phyloP scores from a whole-genome alignment of 2,329 filamentous ascomycete species.

The Setomelanomma holmii region DNA sequence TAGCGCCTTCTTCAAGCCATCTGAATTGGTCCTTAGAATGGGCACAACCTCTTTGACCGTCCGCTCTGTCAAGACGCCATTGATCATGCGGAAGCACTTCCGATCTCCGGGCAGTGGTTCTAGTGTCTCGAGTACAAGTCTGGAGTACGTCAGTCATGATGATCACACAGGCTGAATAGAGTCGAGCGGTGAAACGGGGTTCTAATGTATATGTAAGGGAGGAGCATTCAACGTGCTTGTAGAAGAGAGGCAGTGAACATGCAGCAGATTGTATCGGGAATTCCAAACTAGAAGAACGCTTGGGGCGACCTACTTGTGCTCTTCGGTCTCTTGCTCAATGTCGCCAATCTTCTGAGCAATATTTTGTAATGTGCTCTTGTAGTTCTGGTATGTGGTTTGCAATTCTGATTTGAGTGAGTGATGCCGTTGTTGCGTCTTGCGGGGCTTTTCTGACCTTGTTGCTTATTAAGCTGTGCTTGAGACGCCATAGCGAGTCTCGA shows the following conservation, averaged over 20 bases:
- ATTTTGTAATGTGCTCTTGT: slow-evolving; percentile 80
- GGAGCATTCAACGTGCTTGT: slow-evolving; percentile 15
- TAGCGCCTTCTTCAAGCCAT: slow-evolving; percentile 90
- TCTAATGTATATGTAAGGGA: slow-evolving; percentile 4
- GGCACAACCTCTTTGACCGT: slow-evolving; percentile 93
- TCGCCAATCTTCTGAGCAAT: slow-evolving; percentile 96
- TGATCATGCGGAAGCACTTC: slow-evolving; percentile 99
- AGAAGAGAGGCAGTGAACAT: slow-evolving; percentile 27
- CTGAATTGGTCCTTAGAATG: slow-evolving; percentile 89
- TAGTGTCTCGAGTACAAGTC: slow-evolving; percentile 92
- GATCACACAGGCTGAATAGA: neutral
- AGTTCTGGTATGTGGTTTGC: slow-evolving; percentile 80
- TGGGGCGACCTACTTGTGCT: slow-evolving; percentile 80
- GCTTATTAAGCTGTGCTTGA: slow-evolving; percentile 69
- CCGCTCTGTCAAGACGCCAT: slow-evolving; percentile 92
- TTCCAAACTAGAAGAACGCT: slow-evolving; percentile 11
- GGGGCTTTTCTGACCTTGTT: slow-evolving; percentile 66
- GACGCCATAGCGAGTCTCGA: slow-evolving; percentile 52
- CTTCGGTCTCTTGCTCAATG: slow-evolving; percentile 95
- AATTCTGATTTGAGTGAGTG: slow-evolving; percentile 64
- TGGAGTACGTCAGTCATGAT: slow-evolving; percentile 52
- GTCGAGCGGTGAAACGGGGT: slow-evolving; percentile 23
- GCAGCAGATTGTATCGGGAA: slow-evolving; percentile 8
- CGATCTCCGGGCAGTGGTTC: slow-evolving; percentile 81
- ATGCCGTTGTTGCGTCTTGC: neutral